phyloP scores from a whole-genome alignment of 345 rosid genomes.

The Eucalyptus sideroxylon region DNA sequence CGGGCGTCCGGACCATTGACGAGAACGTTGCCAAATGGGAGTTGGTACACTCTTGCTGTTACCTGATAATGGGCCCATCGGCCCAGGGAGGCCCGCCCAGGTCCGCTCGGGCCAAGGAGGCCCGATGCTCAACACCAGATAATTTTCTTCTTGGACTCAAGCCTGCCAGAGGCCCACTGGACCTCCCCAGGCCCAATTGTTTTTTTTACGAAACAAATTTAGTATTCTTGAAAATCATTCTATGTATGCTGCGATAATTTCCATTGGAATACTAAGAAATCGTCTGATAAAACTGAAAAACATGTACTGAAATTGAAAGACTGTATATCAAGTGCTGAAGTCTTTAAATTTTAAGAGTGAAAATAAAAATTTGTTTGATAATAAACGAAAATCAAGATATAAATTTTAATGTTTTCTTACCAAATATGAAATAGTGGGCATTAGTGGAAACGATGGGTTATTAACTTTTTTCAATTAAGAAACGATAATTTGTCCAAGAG shows the following conservation, averaged over 20 bases:
- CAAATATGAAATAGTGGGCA: neutral
- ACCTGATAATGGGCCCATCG: neutral
- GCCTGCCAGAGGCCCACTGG: neutral
- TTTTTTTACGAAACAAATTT: neutral
- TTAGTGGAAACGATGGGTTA: neutral
- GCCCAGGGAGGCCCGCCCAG: neutral
- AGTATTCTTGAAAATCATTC: neutral
- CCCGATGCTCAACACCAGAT: neutral
- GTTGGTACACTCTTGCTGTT: neutral
- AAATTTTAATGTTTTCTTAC: neutral
- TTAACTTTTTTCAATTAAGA: neutral
- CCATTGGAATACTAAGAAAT: neutral
- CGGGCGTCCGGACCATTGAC: neutral
- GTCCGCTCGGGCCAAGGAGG: neutral
- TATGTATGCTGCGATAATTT: neutral
- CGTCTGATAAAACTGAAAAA: neutral
- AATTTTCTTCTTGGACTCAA: neutral
- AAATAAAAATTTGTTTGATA: neutral
- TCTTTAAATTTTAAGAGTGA: neutral
- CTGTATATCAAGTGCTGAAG: neutral
- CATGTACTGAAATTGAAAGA: neutral
- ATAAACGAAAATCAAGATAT: neutral
- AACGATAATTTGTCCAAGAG: neutral
- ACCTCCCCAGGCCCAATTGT: neutral
- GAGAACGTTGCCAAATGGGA: neutral